Conservation (phyloP, 2,329 filamentous ascomycete genomes). For the Colletotrichum sublineola region DNA sequence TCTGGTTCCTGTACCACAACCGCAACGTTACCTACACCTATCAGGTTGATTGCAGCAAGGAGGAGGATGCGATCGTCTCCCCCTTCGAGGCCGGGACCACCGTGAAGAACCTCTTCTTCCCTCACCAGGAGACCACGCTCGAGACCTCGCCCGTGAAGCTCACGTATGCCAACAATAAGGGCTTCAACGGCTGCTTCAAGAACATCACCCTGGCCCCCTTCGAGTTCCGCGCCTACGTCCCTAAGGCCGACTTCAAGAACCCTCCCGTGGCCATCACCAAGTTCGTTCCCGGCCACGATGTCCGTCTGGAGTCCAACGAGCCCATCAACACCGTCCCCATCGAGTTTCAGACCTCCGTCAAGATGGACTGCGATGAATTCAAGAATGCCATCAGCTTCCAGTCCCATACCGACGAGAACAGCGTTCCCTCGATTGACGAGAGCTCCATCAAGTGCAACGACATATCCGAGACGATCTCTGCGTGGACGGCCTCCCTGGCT, state of each 20-base stretch:
- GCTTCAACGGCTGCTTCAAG: constrained; percentile 68
- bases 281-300: constrained; percentile 73
- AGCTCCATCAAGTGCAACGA: constrained; percentile 61
- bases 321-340: constrained; percentile 51
- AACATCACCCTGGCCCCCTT: constrained; percentile 66
- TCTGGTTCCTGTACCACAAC: constrained; percentile 68
- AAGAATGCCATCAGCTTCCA: constrained; percentile 62
- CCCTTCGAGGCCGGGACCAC: constrained; percentile 67
- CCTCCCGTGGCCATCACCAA: constrained; percentile 71
- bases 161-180: constrained; percentile 60
- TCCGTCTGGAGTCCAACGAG: constrained; percentile 61
- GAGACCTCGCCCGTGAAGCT: constrained; percentile 59
- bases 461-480: constrained; percentile 48
- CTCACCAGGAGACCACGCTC: constrained; percentile 68
- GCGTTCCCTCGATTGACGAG: constrained; percentile 58
- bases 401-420: constrained; percentile 65
- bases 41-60: constrained; percentile 65
- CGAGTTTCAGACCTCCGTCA: constrained; percentile 68
- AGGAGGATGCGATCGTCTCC: constrained; percentile 64
- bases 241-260: constrained; percentile 60
- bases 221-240: constrained; percentile 72
- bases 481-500: constrained; percentile 65
- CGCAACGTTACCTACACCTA: constrained; percentile 63
- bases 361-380: constrained; percentile 71
- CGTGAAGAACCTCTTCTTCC: constrained; percentile 74